Evolutionary conservation across 352 stramenopile genomes (phyloP), one percentile per base, ranked within the genome.

Genomic region (Globisporangium barbulae): DNA sequence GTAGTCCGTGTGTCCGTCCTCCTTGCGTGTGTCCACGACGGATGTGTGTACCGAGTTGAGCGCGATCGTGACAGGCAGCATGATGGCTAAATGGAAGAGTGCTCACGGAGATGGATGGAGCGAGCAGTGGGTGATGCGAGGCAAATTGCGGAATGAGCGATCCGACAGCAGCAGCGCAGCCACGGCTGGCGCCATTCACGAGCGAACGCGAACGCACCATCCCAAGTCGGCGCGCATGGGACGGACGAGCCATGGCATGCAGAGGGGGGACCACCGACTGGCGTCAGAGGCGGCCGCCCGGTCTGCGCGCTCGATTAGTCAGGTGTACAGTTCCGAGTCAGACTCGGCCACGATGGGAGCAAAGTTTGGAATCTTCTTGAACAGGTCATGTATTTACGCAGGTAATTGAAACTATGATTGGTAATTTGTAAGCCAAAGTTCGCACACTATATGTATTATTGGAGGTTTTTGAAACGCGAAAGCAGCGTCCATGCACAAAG

Each of bases 1-100:
- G 61, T 94, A 94, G 73, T 94, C 83, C n/a, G 85, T 94, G 80
- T 93, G 83, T 49, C 82, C 70, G 54, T 73, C 73, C 39, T 88
- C 76, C 68, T 91, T 91, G 64, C 83, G 83, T 28, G 85, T 91
- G 64, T 85, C 76, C n/a, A 93, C 72, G 49, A 94, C 78, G 22
- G 65, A 76, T 25, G 72, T 84, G 66, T 76, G 81, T 59, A 94
- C 71, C 21, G 79, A 71, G 53, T 67, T 78, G 22, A 94, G 72
- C 53, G 67, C 50, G 59, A 90, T 73, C 28, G 65, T 57, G 4
- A 62, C 61, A 21, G 74, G 70, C 66, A 81, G 66, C 75, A 86
- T 77, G 7, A 3, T 59, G 33, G 13, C 6, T 44, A 25, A 44
- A 25, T 48, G 45, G 25, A 25, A 19, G 25, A 28, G 25, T 28